These are phyloP conservation scores for Debaryomyces tyrocola DNA, from an alignment of 805 yeast species.

Conservation along the genomic window DNA sequence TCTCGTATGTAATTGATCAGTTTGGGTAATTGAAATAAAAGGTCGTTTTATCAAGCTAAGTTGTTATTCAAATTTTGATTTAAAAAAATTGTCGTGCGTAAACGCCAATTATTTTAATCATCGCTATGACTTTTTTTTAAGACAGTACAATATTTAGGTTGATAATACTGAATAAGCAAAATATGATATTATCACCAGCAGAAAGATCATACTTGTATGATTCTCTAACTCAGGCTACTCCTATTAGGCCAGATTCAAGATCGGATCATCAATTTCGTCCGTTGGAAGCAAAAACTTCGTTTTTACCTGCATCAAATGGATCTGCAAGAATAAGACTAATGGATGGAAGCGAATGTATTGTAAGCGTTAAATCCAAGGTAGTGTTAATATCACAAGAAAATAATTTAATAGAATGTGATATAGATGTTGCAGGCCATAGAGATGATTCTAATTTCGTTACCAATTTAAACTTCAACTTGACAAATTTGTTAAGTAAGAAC, in stretches of 20 bases:
- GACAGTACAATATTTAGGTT: background rate
- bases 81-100: background rate
- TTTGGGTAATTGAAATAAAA: too few species aligned
- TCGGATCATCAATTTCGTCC: conserved; percentile 76
- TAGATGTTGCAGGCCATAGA: conserved; percentile 77
- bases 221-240: conserved; percentile 59
- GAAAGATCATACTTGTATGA: conserved; percentile 76
- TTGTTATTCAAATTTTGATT: background rate
- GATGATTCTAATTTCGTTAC: conserved; percentile 74
- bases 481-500: conserved; percentile 51
- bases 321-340: conserved; percentile 82
- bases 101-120: background rate
- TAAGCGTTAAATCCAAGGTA: conserved; percentile 86
- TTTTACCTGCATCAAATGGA: conserved; percentile 87
- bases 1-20: background rate
- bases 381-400: conserved; percentile 43
- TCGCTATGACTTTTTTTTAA: background rate
- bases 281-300: conserved; percentile 74
- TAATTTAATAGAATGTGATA: conserved; percentile 68
- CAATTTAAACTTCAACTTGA: conserved; percentile 61
- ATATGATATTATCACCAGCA: conserved; percentile 71
- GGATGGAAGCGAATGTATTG: conserved; percentile 93
- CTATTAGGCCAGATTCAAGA: conserved; percentile 86
- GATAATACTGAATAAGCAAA: background rate
- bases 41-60: too few species aligned